Evolutionary conservation across 2,329 filamentous ascomycete genomes (phyloP).

Genomic region (Alternaria sp.): DNA sequence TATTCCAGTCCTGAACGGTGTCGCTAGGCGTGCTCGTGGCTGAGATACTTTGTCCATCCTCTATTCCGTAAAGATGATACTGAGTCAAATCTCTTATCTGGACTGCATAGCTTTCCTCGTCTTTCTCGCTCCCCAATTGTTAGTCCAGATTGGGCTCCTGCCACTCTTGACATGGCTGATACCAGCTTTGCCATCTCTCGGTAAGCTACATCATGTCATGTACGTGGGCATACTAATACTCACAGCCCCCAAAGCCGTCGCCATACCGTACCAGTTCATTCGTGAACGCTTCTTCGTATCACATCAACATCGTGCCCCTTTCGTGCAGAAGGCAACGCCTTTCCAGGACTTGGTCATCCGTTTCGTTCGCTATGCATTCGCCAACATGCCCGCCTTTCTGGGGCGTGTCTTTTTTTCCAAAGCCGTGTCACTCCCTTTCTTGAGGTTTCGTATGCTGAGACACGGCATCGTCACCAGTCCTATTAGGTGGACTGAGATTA

Average conservation of each 20-base stretch:
- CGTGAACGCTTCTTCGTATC: conserved; percentile 62
- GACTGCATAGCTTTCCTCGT: conserved; percentile 77
- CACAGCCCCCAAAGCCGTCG: conserved; percentile 56
- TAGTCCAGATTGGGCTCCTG: conserved; percentile 70
- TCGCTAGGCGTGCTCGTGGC: neutral
- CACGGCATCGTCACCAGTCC: conserved; percentile 70
- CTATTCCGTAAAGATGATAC: conserved; percentile 63
- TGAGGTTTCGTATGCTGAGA: conserved; percentile 75
- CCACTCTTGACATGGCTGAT: conserved; percentile 64
- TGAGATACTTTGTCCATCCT: neutral
- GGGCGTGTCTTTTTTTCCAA: conserved; percentile 81
- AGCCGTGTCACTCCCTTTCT: conserved; percentile 73
- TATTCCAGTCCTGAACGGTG: neutral
- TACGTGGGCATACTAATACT: conserved; percentile 31
- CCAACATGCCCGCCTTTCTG: conserved; percentile 70
- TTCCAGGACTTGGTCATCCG: conserved; percentile 81
- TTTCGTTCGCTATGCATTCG: conserved; percentile 79
- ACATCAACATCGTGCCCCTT: conserved; percentile 60
- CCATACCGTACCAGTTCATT: conserved; percentile 65
- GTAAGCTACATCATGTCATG: conserved; percentile 54
- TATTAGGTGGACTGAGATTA: conserved; percentile 68
- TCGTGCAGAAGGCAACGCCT: conserved; percentile 70
- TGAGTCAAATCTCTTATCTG: conserved; percentile 74
- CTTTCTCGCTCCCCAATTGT: conserved; percentile 73
- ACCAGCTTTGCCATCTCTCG: conserved; percentile 71